These are phyloP conservation scores for Chenopodium quinoa DNA, from an alignment of 148 eudicot species.

Conservation along the genomic window DNA sequence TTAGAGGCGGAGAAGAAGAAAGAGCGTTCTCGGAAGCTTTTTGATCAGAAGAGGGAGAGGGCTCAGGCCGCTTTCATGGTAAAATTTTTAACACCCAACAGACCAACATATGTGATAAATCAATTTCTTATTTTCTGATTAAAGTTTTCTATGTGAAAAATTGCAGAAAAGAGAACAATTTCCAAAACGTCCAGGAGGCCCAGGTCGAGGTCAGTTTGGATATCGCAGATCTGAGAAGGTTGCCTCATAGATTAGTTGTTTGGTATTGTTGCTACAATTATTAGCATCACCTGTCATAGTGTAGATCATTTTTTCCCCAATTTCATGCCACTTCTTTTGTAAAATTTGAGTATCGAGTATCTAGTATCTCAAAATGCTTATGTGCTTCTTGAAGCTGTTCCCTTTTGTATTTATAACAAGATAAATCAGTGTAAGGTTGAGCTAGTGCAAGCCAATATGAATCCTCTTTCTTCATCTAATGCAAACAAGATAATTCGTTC, in stretches of 20 bases:
- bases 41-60: conserved; percentile 35
- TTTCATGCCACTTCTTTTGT: neutral
- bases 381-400: neutral
- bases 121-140: neutral
- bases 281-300: neutral
- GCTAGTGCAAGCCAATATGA: neutral
- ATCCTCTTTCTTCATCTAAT: too few relatives aligned
- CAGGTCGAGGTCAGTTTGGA: conserved; percentile 11
- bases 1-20: conserved; percentile 80
- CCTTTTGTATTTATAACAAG: neutral
- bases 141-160: conserved; percentile 13
- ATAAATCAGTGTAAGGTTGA: neutral
- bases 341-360: neutral
- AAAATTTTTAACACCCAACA: neutral
- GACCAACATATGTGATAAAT: neutral
- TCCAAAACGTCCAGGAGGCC: conserved; percentile 7
- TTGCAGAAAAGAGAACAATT: conserved; percentile 21
- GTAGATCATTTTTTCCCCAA: neutral
- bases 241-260: conserved; percentile 12
- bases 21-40: conserved; percentile 48
- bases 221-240: conserved; percentile 11
- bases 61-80: conserved; percentile 44
- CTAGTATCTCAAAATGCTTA: neutral
- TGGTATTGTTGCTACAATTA: neutral
- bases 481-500: neutral